Conservation (phyloP, 345 rosid species). For the Hibiscus tridactylites region DNA sequence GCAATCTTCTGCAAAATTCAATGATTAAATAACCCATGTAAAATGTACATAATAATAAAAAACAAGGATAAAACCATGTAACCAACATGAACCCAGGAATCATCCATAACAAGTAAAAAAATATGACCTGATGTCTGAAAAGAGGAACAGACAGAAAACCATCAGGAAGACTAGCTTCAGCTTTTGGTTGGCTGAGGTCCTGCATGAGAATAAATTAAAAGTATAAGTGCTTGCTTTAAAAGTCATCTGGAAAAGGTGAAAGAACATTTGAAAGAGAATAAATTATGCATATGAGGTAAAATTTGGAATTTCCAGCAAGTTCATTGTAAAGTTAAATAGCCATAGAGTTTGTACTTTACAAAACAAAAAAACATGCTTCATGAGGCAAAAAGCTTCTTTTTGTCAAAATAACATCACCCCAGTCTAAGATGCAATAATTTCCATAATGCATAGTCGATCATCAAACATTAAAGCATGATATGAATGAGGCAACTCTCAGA, state of each 20-base stretch:
- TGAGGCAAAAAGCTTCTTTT: not conserved
- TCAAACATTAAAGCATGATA: not conserved
- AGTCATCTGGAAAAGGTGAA: not conserved
- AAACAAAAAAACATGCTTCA: not conserved
- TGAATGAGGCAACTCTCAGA: not conserved
- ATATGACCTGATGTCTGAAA: conserved; percentile 81
- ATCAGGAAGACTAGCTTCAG: conserved; percentile 56
- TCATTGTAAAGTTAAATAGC: not conserved
- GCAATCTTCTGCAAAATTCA: conserved; percentile 76
- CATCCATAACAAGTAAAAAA: conserved; percentile 9
- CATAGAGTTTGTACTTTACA: not conserved
- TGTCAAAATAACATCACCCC: not conserved
- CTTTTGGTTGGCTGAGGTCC: conserved; percentile 83
- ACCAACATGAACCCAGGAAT: not conserved
- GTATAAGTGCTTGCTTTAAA: not conserved
- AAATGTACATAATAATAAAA: not conserved
- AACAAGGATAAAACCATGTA: not conserved
- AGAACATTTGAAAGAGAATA: not conserved
- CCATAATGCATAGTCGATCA: not conserved
- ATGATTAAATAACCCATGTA: conserved; percentile 12
- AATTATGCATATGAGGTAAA: not conserved
- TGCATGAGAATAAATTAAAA: conserved; percentile 21
- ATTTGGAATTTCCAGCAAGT: conserved; percentile 7
- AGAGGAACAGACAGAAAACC: conserved; percentile 86
- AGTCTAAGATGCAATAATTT: not conserved